Evolutionary conservation across 331 rosid species (phyloP).

Genomic region (Quercus tomentella): DNA sequence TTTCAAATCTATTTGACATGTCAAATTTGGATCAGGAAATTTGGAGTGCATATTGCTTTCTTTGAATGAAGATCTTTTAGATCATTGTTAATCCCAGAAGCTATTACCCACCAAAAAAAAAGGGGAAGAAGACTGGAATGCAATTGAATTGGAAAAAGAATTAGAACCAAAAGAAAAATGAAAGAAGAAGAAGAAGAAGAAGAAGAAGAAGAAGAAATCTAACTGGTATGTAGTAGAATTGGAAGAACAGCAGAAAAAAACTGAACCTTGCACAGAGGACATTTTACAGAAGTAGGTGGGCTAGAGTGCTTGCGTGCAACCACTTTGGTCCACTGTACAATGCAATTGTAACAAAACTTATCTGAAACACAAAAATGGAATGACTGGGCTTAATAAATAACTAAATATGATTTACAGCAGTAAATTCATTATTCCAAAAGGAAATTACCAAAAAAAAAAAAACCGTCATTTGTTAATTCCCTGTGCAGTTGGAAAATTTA

Average conservation of each 20-base stretch:
- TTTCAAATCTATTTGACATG: not conserved
- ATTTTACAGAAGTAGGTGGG: conserved; percentile 55
- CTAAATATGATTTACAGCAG: not conserved
- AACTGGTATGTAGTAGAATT: not conserved
- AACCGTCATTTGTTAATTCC: not conserved
- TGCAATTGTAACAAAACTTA: conserved; percentile 80
- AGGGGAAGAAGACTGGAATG: not conserved
- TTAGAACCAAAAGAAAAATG: not conserved
- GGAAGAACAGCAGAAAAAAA: conserved; percentile 4
- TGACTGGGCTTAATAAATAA: not conserved
- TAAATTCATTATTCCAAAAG: not conserved
- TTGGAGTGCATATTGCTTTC: not conserved
- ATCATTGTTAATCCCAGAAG: not conserved
- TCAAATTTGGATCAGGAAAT: not conserved
- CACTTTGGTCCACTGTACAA: conserved; percentile 80
- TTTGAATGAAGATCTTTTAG: not conserved
- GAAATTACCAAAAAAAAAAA: not conserved
- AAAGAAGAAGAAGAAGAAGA: not conserved
- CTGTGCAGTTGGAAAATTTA: not conserved
- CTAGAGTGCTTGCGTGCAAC: conserved; percentile 46
- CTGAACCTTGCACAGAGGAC: conserved; percentile 93
- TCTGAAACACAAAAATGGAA: conserved; percentile 48
- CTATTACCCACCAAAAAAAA: not conserved
- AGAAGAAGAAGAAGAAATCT: too few species aligned
- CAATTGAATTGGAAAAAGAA: not conserved